Percentiles rank a stretch among this genome's conserved stretches.
Evolutionary conservation across 306 rosid genomes (phyloP).

Genomic region (Geum urbanum): DNA sequence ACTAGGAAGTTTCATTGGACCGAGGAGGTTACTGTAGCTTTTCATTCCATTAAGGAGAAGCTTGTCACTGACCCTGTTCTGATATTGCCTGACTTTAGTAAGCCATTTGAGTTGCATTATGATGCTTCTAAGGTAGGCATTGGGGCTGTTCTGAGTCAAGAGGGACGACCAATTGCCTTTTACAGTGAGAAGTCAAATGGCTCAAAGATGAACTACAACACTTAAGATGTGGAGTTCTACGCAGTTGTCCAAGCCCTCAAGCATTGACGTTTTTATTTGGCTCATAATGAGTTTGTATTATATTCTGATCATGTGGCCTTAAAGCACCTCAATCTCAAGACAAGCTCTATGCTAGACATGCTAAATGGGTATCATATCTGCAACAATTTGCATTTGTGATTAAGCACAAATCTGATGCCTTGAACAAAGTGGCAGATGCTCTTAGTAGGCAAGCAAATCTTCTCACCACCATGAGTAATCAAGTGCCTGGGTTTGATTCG

Average conservation of each 20-base stretch:
- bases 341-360: too few relatives aligned
- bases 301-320: too few relatives aligned
- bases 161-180: not conserved
- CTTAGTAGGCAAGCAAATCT: too few relatives aligned
- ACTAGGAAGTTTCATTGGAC: not conserved
- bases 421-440: too few relatives aligned
- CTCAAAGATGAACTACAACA: not conserved
- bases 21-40: not conserved
- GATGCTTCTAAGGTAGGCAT: not conserved
- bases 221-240: conserved; percentile 13
- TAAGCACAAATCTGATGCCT: too few relatives aligned
- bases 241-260: not conserved
- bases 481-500: too few relatives aligned
- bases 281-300: too few relatives aligned
- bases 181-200: not conserved
- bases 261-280: not conserved
- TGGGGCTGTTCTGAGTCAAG: not conserved
- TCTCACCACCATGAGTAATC: too few relatives aligned
- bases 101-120: not conserved
- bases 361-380: too few relatives aligned
- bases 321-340: too few relatives aligned
- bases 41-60: not conserved
- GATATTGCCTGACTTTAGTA: not conserved
- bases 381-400: too few relatives aligned
- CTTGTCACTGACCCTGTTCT: not conserved